Evolutionary conservation across 225 moss, liverwort and hornwort species (phyloP).

Genomic region (Thuidium tamariscinum): DNA sequence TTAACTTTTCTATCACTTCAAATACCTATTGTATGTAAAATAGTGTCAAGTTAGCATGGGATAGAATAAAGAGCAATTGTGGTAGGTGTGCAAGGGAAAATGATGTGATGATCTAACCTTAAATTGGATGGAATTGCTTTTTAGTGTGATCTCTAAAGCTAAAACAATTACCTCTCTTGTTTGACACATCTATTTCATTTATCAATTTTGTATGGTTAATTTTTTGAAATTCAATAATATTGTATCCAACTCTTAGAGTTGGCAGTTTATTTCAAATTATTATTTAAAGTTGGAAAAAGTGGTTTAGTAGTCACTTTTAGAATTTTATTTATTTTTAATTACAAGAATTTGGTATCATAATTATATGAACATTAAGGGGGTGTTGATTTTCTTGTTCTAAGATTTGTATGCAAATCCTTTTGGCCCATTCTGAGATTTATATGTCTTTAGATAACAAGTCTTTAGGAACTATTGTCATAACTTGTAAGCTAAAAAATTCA

Average conservation of each 20-base stretch:
- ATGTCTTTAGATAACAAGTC: neutral
- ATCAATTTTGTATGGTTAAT: neutral
- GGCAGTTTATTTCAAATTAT: neutral
- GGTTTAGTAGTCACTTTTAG: neutral
- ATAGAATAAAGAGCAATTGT: neutral
- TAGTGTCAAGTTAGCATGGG: neutral
- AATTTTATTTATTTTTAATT: too few relatives aligned
- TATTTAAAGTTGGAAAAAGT: neutral
- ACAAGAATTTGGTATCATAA: neutral
- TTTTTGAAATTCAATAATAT: neutral
- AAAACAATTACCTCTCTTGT: too few relatives aligned
- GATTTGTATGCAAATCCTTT: neutral
- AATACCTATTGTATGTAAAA: neutral
- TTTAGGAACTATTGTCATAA: neutral
- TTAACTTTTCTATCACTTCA: neutral
- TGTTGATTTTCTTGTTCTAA: neutral
- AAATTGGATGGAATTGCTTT: neutral
- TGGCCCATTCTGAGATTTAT: neutral
- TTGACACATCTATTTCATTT: neutral
- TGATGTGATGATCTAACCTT: neutral
- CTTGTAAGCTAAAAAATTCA: neutral
- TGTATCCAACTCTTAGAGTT: accelerated
- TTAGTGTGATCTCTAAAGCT: too few relatives aligned
- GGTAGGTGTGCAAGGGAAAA: neutral
- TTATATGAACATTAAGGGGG: neutral